Percentiles rank a stretch among this genome's conserved stretches.
These are phyloP conservation scores for Diplosphaera chodatii DNA, from an alignment of 139 green algal species.

Conservation along the genomic window DNA sequence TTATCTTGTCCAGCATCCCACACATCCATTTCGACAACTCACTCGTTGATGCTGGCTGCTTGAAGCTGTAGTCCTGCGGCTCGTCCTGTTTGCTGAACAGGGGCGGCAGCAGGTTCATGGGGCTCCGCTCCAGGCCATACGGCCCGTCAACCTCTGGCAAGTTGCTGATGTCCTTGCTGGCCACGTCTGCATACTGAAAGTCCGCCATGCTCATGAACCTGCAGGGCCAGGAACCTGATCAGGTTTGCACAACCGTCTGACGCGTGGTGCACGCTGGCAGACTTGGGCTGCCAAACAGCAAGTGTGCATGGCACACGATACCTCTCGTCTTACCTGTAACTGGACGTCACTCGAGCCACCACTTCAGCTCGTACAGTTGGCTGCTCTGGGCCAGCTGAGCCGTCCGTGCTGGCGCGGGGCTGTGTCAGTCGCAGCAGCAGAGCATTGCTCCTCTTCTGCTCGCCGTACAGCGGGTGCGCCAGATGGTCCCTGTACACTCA, in stretches of 20 bases:
- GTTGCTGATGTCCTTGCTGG: not conserved
- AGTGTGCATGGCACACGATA: too few relatives aligned
- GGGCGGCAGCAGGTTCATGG: constrained; percentile 6
- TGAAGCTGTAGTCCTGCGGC: constrained; percentile 13
- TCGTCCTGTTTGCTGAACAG: constrained; percentile 9
- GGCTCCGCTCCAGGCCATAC: not conserved
- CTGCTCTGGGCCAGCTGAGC: not conserved
- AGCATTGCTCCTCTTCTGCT: not conserved
- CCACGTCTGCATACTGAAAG: constrained; percentile 5
- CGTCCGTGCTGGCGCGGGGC: too few relatives aligned
- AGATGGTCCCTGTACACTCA: not conserved
- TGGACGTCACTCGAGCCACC: not conserved
- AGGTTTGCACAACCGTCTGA: not conserved
- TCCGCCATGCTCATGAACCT: constrained; percentile 15
- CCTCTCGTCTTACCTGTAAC: not conserved
- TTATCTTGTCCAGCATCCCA: too few relatives aligned
- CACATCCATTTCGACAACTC: too few relatives aligned
- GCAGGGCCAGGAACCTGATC: not conserved
- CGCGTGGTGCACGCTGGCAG: too few relatives aligned
- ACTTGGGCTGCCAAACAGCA: too few relatives aligned
- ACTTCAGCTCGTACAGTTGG: constrained; percentile 3
- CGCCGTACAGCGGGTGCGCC: not conserved
- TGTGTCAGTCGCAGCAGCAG: not conserved
- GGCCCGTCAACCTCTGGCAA: not conserved
- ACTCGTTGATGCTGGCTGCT: not conserved